Base-by-base conservation (phyloP, 306 rosid genomes). In the Dryas octopetala region DNA sequence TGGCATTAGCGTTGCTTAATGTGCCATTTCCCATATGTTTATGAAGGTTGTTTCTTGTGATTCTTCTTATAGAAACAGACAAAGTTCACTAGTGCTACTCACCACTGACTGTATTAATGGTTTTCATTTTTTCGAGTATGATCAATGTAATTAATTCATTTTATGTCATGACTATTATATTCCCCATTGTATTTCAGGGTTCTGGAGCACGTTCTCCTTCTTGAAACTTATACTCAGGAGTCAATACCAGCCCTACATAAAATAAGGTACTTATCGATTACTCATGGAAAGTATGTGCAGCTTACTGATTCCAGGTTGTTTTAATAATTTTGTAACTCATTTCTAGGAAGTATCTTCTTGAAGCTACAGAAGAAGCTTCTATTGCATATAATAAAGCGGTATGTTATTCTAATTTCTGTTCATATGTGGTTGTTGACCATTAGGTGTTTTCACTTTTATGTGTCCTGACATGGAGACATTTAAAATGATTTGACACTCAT, bases 301-400 rank as follows among this genome's bases (percentile, higher is more conserved):
- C 78, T 74, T 76, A 66, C 76, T 68, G 52, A 3, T 77, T 62
- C 47, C 7, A 43, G 73, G 48, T 67, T 76, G 63, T 68, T 47
- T 65, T 71, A 47, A 72, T 57, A 17, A 6, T 44, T 62, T 53
- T n/a, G 0, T 7, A 62, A 57, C 62, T 75, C 52, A 16, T 66
- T 76, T 79, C 23, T 81, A 96, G 99, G 88, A 90, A 92, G 78
- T 92, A 84, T 89, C 99, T 96, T 66, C 89, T 85, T 76, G 97
- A 90, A 84, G 99, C 99, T 61, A 92, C 96, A 12, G 99, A 96
- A 78, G 99, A 96, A 89, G 99, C 97, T 74, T 92, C 99, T 64
- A 81, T 92, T 74, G 93, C 96, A 14, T 96, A 96, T 73, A 92
- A 90, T 74, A 92, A 96, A 96, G 98, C 97, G 79, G 99, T 95